Evolutionary conservation across 2,329 filamentous ascomycete species (phyloP).

Genomic region (Magnaporthiopsis incrustans): DNA sequence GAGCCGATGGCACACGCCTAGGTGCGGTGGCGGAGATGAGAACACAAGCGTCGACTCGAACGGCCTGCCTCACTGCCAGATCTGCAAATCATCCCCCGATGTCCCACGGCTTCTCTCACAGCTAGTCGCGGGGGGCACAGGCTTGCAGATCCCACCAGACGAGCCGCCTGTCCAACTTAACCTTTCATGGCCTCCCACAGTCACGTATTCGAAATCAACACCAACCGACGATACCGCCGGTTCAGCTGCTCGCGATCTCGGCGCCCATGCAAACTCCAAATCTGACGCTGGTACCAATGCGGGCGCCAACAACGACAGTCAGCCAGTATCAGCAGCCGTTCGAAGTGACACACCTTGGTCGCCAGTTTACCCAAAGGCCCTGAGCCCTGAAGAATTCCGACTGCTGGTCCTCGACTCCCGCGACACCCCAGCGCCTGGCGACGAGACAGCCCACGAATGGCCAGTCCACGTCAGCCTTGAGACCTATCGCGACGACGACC

Average conservation of each 20-base stretch:
- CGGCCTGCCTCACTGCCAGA: too few relatives aligned
- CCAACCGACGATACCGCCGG: background rate
- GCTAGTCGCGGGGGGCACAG: too few relatives aligned
- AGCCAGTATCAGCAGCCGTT: too few relatives aligned
- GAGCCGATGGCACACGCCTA: too few relatives aligned
- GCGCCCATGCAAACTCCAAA: too few relatives aligned
- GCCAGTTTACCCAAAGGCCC: background rate
- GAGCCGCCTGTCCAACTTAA: background rate
- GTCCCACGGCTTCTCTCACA: too few relatives aligned
- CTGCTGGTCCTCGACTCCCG: background rate
- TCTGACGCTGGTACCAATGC: too few relatives aligned
- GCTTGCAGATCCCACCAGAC: background rate
- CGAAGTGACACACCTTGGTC: background rate
- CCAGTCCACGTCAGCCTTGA: background rate
- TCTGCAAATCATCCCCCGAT: too few relatives aligned
- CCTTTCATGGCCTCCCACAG: constrained; percentile 4
- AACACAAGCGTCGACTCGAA: too few relatives aligned
- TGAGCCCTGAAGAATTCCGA: background rate
- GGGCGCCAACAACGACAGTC: too few relatives aligned
- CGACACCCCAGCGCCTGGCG: background rate
- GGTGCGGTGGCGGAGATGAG: too few relatives aligned
- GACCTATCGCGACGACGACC: constrained; percentile 2
- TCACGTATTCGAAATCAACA: background rate
- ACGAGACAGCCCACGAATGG: background rate
- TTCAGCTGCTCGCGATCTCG: background rate